Conservation (phyloP, 2,329 filamentous ascomycete species). For the Claviceps purpurea region DNA sequence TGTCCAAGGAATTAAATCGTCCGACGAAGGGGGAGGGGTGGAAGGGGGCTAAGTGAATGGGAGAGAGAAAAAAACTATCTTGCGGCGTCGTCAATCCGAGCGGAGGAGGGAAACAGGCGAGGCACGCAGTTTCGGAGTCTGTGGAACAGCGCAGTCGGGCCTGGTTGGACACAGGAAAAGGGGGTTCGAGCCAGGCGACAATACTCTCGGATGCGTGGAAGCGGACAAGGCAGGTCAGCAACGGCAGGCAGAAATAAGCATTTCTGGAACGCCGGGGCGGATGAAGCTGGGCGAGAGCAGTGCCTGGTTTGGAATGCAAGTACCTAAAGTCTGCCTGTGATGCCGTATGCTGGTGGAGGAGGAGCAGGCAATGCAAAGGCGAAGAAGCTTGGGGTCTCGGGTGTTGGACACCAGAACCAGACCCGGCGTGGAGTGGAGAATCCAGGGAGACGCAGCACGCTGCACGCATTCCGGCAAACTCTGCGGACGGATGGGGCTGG, state of each 20-base stretch:
- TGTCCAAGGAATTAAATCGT: background rate
- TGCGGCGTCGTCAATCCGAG: constrained; percentile 6
- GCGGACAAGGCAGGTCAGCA: constrained; percentile 8
- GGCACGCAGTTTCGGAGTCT: constrained; percentile 4
- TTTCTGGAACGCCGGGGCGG: constrained; percentile 7
- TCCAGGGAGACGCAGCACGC: background rate
- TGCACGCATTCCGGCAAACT: constrained; percentile 7
- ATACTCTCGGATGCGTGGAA: background rate
- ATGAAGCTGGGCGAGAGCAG: background rate
- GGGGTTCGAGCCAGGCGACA: constrained; percentile 2
- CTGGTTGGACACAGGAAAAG: background rate
- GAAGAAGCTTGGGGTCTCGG: constrained; percentile 4
- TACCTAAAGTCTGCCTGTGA: constrained; percentile 5
- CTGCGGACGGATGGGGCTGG: constrained; percentile 8
- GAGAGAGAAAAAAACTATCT: background rate
- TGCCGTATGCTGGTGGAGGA: constrained; percentile 2
- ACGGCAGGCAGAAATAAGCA: constrained; percentile 10
- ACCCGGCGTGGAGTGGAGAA: background rate
- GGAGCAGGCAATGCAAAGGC: constrained; percentile 3
- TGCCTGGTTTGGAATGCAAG: constrained; percentile 1
- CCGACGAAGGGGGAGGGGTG: background rate
- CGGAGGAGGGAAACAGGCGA: constrained; percentile 5
- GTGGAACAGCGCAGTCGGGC: constrained; percentile 7
- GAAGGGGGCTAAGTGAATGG: background rate
- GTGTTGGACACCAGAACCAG: background rate